Evolutionary conservation across 305 asterid species (phyloP), one percentile per base, ranked within the genome.

Genomic region (Fraxinus xanthoxyloides): DNA sequence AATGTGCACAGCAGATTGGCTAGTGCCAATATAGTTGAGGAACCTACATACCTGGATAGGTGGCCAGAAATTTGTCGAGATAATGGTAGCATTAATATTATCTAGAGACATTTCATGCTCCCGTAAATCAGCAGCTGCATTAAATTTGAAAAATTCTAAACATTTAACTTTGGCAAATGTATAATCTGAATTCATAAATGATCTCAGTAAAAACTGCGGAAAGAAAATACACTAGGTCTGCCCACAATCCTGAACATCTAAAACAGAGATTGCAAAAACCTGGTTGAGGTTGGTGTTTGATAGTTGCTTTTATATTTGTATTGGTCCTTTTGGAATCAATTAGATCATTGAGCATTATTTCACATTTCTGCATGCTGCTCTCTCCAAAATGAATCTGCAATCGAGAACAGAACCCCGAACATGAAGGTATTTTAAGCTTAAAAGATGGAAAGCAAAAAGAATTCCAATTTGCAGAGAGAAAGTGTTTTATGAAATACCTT

Each of bases 11-110:
- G 69, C 40, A 54, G 75, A 73, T 21, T 31, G 31, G 48, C 17
- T 70, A 34, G 48, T 72, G 80, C 77, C 79, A 81, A 51, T 82
- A 77, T 69, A 79, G 26, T 67, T 75, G 75, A 72, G 78, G 34
- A 85, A 51, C 31, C 28, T 21, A 59, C 75, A 79, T 86, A 95
- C 98, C 99, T 94, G 99, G 91, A 95, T 95, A 75, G 98, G 93
- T 84, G 99, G 99, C 99, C 99, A 95, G 91, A 95, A 95, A 85
- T 95, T 95, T 74, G 97, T 89, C 2, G 99, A 95, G 83, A 95
- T 89, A 78, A 95, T 94, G 84, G 98, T 92, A 85, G 98, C 91
- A 85, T 88, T 91, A 81, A 95, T 89, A 87, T 86, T 87, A 74
- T 90, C 92, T 65, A 94, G 88, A 69, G 98, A 93, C 75, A 92